Base-by-base conservation (phyloP, 2,329 filamentous ascomycete species). In the Aspergillus carbonarius region DNA sequence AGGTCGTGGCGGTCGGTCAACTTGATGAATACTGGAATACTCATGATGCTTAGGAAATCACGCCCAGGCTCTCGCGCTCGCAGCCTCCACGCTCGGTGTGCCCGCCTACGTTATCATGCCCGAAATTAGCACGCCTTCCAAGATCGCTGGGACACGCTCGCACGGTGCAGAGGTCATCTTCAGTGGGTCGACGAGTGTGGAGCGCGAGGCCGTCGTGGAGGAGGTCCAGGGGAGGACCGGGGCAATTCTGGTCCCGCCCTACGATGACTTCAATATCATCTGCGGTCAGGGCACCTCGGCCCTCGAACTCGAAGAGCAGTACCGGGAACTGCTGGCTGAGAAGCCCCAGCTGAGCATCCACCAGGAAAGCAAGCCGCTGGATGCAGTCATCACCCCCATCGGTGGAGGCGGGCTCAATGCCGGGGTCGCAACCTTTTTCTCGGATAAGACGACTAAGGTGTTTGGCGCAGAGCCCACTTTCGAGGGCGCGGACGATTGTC, bases 31-130 rank as follows among this genome's bases (percentile, higher is more conserved):
- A 5, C 48, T 10, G 17, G 6, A 2, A 37, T 50, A 15, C 15
- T 44, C 8, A 23, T 13, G 9, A n/a, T 20, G 3, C 1, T 34
- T 63, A 93, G 93, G 93, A 60, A 98, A 98, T 77, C 95, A 98
- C 72, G 93, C 93, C 0, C 92, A 96, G 80, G 93, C 95, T 1
- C 86, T 98, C 57, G 86, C 93, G 1, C 88, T 97, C 52, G 93
- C 93, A 0, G 92, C 93, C 2, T 82, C 81, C 17, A 88, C 88
- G 37, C 85, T 89, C 70, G 78, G 81, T 54, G 87, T 97, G 62
- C 88, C 89, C 10, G 91, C 92, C 0, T 86, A 93, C 78, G 93
- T 98, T 70, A 88, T 98, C 59, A 98, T 98, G 93, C 93, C 93
- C 0, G 74, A 78, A n/a, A 95, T 95, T 70, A 89, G 88, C 57